Evolutionary conservation across 495 filamentous ascomycete species (phyloP).

Genomic region (Penicillium goetzii): DNA sequence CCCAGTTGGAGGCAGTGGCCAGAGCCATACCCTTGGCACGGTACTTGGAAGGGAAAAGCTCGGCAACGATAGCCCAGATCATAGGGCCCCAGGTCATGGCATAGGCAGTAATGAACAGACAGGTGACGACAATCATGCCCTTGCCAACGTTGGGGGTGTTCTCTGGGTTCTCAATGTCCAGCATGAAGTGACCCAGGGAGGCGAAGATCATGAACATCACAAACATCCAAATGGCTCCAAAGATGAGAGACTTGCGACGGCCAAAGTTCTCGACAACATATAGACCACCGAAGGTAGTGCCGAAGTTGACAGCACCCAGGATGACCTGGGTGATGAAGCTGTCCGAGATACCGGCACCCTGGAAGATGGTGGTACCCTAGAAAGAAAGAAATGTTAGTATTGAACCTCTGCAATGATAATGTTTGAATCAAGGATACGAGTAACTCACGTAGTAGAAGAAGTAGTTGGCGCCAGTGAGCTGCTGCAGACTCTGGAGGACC

Average conservation of each 20-base stretch:
- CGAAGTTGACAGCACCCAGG: conserved; percentile 73
- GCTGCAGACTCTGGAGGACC: conserved; percentile 69
- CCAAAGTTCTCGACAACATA: conserved; percentile 73
- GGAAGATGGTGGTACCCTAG: conserved; percentile 72
- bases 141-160: conserved; percentile 66
- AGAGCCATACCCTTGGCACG: conserved; percentile 74
- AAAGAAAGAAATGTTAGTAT: conserved; percentile 50
- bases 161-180: conserved; percentile 57
- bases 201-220: conserved; percentile 73
- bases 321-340: conserved; percentile 75
- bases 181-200: conserved; percentile 65
- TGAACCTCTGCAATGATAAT: neutral
- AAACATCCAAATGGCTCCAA: conserved; percentile 69
- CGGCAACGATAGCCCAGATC: conserved; percentile 75
- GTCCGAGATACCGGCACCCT: conserved; percentile 68
- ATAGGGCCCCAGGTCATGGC: conserved; percentile 80
- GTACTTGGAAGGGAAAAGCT: conserved; percentile 78
- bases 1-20: conserved; percentile 80
- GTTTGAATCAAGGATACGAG: conserved; percentile 43
- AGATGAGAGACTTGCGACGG: conserved; percentile 68
- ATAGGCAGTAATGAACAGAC: conserved; percentile 60
- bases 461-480: conserved; percentile 72
- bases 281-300: conserved; percentile 69
- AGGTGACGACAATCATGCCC: conserved; percentile 75
- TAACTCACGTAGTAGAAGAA: conserved; percentile 77